These are phyloP conservation scores for Castanea sativa DNA, from an alignment of 306 rosid species.

Conservation along the genomic window DNA sequence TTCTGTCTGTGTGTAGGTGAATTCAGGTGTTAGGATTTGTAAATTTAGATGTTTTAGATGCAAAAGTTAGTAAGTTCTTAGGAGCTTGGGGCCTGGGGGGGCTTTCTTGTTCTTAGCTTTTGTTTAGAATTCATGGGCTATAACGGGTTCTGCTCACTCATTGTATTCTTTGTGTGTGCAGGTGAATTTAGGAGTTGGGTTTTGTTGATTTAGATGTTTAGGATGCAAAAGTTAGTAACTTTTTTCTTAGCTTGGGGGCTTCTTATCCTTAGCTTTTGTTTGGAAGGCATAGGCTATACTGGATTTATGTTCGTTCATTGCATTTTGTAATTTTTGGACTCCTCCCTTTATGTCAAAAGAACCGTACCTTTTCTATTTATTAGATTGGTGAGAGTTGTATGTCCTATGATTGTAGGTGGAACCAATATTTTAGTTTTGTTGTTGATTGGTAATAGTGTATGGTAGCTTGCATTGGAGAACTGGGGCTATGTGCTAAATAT, in stretches of 20 bases:
- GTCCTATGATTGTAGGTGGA: background rate
- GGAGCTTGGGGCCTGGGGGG: background rate
- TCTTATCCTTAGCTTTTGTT: background rate
- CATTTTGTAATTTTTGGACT: background rate
- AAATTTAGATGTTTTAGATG: constrained; percentile 1
- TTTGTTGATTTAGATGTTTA: background rate
- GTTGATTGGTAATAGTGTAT: background rate
- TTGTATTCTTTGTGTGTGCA: background rate
- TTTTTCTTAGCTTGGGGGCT: background rate
- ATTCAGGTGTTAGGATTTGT: background rate
- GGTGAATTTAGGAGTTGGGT: background rate
- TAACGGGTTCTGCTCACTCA: background rate
- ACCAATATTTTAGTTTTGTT: background rate
- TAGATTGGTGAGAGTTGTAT: background rate
- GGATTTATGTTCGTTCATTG: background rate
- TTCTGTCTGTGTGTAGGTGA: background rate
- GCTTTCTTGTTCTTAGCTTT: background rate
- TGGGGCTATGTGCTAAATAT: background rate
- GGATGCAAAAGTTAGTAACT: background rate
- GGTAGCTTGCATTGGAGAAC: background rate
- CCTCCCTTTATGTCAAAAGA: background rate
- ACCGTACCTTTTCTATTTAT: background rate
- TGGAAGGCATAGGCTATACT: background rate
- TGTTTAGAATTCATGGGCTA: background rate
- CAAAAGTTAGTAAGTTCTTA: background rate